These are phyloP conservation scores for Hyphodiscus hymeniophilus DNA, from an alignment of 495 filamentous ascomycete genomes.

Conservation along the genomic window DNA sequence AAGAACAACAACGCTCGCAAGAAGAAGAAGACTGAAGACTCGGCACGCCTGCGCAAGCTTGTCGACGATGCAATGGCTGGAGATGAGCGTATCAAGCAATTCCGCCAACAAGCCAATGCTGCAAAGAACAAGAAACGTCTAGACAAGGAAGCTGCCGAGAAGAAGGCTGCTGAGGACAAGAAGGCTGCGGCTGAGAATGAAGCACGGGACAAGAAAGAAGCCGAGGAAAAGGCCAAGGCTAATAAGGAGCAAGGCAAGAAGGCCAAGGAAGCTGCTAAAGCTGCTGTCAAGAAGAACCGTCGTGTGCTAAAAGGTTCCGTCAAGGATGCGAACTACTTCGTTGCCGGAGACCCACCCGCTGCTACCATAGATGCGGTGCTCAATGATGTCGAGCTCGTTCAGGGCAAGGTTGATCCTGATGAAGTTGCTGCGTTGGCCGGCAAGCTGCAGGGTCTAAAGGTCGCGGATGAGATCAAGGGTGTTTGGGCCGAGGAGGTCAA, in stretches of 20 bases:
- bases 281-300: conserved; percentile 98
- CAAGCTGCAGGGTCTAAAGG: conserved; percentile 68
- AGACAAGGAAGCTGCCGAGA: conserved; percentile 87
- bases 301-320: conserved; percentile 82
- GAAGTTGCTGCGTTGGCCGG: conserved; percentile 72
- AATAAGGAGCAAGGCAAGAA: conserved; percentile 84
- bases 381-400: conserved; percentile 81
- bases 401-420: conserved; percentile 80
- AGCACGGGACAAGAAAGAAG: conserved; percentile 66
- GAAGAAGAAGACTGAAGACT: conserved; percentile 99
- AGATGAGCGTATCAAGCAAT: conserved; percentile 95
- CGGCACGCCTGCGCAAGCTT: conserved; percentile 74
- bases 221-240: conserved; percentile 77
- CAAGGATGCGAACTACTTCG: conserved; percentile 96
- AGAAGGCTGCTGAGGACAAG: conserved; percentile 72
- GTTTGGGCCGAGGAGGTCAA: conserved; percentile 62
- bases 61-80: conserved; percentile 74
- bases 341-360: conserved; percentile 55
- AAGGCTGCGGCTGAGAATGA: conserved; percentile 69
- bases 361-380: conserved; percentile 72
- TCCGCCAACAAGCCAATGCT: conserved; percentile 82
- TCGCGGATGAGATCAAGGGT: conserved; percentile 57
- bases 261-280: conserved; percentile 95
- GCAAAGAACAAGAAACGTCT: conserved; percentile 88
- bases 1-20: conserved; percentile 97